Evolutionary conservation across 306 rosid species (phyloP).

Genomic region (Prunus armeniaca): DNA sequence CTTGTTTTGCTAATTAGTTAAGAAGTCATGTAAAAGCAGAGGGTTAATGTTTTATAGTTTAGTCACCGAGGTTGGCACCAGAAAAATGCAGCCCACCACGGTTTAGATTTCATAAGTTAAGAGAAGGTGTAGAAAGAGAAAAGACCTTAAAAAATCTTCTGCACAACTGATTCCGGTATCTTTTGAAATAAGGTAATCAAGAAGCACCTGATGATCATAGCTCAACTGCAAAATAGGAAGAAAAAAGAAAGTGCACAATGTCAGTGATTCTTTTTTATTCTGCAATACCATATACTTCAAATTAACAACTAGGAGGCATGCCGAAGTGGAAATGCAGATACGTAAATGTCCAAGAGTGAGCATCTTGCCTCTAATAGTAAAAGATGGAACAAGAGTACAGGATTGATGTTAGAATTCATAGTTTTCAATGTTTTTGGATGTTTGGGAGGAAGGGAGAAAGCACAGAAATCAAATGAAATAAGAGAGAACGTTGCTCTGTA

Average conservation of each 20-base stretch:
- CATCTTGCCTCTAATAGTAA: conserved; percentile 71
- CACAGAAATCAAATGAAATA: no score
- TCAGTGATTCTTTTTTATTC: background rate
- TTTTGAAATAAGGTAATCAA: conserved; percentile 88
- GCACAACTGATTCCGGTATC: conserved; percentile 81
- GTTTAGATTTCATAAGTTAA: background rate
- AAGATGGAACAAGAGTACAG: conserved; percentile 70
- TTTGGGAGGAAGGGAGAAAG: no score
- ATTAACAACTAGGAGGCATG: conserved; percentile 8
- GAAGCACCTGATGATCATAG: conserved; percentile 90
- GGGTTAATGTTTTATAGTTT: background rate
- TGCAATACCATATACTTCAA: background rate
- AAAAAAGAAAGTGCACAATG: conserved; percentile 5
- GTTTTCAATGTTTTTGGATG: no score
- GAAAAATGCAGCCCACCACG: no score
- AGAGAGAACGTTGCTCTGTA: no score
- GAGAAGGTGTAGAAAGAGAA: background rate
- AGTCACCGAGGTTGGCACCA: background rate
- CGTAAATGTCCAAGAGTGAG: conserved; percentile 1
- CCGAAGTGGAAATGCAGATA: background rate
- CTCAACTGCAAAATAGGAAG: conserved; percentile 60
- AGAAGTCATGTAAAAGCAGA: background rate
- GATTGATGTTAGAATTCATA: no score
- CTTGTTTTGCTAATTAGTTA: background rate
- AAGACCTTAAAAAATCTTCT: conserved; percentile 78